Percentiles rank a stretch among this genome's conserved stretches.
phyloP scores from a whole-genome alignment of 306 rosid genomes.

The Coriaria nepalensis region DNA sequence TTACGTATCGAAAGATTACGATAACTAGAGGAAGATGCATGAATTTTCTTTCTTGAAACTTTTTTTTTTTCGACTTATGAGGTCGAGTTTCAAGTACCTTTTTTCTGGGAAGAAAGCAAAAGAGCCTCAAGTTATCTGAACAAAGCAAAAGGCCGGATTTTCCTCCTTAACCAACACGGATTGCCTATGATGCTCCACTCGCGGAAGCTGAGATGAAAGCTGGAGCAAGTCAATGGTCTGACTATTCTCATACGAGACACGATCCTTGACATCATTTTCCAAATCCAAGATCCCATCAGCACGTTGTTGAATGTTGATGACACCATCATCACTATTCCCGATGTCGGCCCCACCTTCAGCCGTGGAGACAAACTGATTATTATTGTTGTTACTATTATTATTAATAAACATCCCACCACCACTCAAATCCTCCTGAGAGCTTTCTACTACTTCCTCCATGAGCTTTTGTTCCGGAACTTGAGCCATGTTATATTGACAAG shows the following conservation, averaged over 20 bases:
- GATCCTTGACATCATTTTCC: slow-evolving; percentile 22
- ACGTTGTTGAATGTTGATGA: slow-evolving; percentile 34
- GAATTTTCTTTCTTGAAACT: too few species aligned
- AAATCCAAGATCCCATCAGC: slow-evolving; percentile 36
- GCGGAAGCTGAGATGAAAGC: slow-evolving; percentile 78
- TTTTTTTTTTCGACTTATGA: too few species aligned
- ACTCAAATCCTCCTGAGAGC: slow-evolving; percentile 21
- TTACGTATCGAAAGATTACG: too few species aligned
- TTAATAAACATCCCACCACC: too few species aligned
- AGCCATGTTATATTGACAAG: slow-evolving; percentile 33
- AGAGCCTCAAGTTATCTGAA: too few species aligned
- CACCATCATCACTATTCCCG: slow-evolving; percentile 19
- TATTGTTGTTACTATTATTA: too few species aligned
- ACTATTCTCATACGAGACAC: slow-evolving; percentile 33
- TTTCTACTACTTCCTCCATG: slow-evolving; percentile 18
- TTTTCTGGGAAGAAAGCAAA: too few species aligned
- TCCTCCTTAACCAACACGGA: slow-evolving; percentile 40
- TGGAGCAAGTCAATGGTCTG: slow-evolving; percentile 73
- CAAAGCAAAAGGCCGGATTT: slow-evolving; percentile 3
- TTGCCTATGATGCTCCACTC: slow-evolving; percentile 63
- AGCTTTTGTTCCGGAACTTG: slow-evolving; percentile 31
- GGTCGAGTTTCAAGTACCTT: too few species aligned
- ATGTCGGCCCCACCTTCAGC: too few species aligned
- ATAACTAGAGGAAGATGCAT: too few species aligned
- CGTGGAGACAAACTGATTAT: too few species aligned